Evolutionary conservation across 495 filamentous ascomycete species (phyloP).

Genomic region (Jackrogersella multiformis): DNA sequence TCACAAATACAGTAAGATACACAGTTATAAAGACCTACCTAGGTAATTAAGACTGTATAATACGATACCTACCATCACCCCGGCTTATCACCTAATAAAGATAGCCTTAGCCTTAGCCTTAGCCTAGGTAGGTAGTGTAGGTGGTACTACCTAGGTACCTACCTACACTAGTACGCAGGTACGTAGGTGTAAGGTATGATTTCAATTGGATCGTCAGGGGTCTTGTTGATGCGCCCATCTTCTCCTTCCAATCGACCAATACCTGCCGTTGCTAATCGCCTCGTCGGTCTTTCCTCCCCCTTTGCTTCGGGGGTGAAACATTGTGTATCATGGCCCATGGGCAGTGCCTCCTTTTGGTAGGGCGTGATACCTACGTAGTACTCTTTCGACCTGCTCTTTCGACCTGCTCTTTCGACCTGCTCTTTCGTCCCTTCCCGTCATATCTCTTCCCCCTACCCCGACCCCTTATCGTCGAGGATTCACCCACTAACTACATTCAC

Average conservation of each 20-base stretch:
- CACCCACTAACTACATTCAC: conserved; percentile 7
- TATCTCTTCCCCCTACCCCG: too few species aligned
- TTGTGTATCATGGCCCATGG: conserved; percentile 36
- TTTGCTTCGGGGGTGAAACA: conserved; percentile 31
- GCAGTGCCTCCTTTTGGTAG: conserved; percentile 20
- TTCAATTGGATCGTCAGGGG: conserved; percentile 34
- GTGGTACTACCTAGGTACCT: too few species aligned
- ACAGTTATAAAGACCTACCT: neutral
- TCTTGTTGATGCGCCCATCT: conserved; percentile 26
- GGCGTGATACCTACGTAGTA: too few species aligned
- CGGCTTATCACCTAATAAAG: conserved; percentile 14
- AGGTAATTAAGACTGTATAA: neutral
- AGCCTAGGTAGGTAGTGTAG: too few species aligned
- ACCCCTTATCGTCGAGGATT: too few species aligned
- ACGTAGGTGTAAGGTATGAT: conserved; percentile 1
- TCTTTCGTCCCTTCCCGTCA: too few species aligned
- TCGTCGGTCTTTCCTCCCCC: conserved; percentile 10
- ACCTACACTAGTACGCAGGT: neutral
- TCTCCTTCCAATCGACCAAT: too few species aligned
- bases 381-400: too few species aligned
- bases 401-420: too few species aligned
- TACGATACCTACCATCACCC: neutral
- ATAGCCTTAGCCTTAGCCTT: too few species aligned
- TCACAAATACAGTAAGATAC: neutral
- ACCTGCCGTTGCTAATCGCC: conserved; percentile 6